These are phyloP conservation scores for Mycena polygramma DNA, from an alignment of 768 basidiomycete genomes.

Conservation along the genomic window DNA sequence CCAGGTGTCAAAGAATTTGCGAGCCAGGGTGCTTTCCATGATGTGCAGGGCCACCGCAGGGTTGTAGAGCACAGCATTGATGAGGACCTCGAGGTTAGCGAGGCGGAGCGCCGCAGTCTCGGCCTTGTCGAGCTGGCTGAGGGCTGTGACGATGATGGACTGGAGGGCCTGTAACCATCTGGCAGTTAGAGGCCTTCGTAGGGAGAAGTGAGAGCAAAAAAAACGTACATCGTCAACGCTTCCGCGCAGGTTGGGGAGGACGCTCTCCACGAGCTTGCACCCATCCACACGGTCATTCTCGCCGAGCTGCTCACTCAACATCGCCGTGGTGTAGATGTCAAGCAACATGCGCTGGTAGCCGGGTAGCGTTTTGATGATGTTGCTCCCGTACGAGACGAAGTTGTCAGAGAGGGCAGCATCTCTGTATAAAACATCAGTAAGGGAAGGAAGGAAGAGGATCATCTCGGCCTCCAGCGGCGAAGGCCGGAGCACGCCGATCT, in stretches of 20 bases:
- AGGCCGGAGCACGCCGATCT: too few species aligned
- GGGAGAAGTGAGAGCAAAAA: neutral
- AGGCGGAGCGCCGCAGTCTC: conserved; percentile 76
- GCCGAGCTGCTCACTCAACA: conserved; percentile 79
- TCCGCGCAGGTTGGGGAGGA: conserved; percentile 85
- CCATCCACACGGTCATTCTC: conserved; percentile 89
- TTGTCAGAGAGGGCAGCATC: conserved; percentile 93
- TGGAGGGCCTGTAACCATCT: conserved; percentile 65
- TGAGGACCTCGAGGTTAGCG: conserved; percentile 85
- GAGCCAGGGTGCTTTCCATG: conserved; percentile 74
- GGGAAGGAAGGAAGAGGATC: too few species aligned
- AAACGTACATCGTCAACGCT: conserved; percentile 79
- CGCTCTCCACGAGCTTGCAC: conserved; percentile 86
- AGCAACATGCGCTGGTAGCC: conserved; percentile 86
- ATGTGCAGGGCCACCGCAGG: conserved; percentile 80
- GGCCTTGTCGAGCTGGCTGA: conserved; percentile 69
- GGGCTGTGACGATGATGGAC: conserved; percentile 72
- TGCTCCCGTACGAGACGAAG: conserved; percentile 86
- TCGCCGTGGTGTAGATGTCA: conserved; percentile 85
- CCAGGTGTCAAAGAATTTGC: conserved; percentile 89
- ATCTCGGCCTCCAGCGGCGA: too few species aligned
- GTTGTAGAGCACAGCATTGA: conserved; percentile 89
- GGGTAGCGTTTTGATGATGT: conserved; percentile 76
- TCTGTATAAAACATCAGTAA: conserved; percentile 56
- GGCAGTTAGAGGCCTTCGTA: conserved; percentile 3